Evolutionary conservation across 768 basidiomycete genomes (phyloP).

Genomic region (Serendipita sp.): DNA sequence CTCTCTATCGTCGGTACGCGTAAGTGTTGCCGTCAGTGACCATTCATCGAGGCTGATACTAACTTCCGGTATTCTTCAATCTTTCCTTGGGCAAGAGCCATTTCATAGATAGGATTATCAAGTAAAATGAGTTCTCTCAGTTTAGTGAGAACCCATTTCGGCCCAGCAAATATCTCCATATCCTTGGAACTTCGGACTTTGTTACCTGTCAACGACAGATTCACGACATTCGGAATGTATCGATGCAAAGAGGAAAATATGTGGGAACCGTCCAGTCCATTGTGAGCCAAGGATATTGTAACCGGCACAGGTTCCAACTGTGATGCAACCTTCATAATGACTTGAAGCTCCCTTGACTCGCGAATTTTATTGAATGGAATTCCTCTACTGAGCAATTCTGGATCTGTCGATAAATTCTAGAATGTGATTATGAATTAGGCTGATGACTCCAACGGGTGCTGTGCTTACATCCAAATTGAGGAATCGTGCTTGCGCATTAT

Average conservation of each 20-base stretch:
- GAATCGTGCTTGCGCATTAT: conserved; percentile 49
- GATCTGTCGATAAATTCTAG: conserved; percentile 30
- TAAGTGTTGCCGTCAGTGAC: not conserved
- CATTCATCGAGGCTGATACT: conserved; percentile 14
- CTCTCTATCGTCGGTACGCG: conserved; percentile 34
- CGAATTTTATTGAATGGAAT: conserved; percentile 11
- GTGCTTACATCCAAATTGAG: conserved; percentile 67
- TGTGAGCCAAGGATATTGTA: conserved; percentile 74
- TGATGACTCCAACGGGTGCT: not conserved
- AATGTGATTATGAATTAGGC: not conserved
- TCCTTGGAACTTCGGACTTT: conserved; percentile 53
- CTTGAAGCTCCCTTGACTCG: conserved; percentile 42
- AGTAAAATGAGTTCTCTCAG: conserved; percentile 57
- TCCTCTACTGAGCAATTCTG: not conserved
- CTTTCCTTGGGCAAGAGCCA: conserved; percentile 40
- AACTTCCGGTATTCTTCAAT: conserved; percentile 54
- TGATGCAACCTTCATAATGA: conserved; percentile 77
- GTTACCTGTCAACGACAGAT: conserved; percentile 70
- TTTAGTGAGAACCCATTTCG: conserved; percentile 35
- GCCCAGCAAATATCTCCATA: conserved; percentile 43
- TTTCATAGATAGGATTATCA: conserved; percentile 59
- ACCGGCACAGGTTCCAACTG: conserved; percentile 50
- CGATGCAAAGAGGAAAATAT: conserved; percentile 45
- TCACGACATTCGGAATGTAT: conserved; percentile 64
- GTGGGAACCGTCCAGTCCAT: conserved; percentile 44